Base-by-base conservation (phyloP, 2,329 filamentous ascomycete genomes). In the Pseudonectria foliicola region DNA sequence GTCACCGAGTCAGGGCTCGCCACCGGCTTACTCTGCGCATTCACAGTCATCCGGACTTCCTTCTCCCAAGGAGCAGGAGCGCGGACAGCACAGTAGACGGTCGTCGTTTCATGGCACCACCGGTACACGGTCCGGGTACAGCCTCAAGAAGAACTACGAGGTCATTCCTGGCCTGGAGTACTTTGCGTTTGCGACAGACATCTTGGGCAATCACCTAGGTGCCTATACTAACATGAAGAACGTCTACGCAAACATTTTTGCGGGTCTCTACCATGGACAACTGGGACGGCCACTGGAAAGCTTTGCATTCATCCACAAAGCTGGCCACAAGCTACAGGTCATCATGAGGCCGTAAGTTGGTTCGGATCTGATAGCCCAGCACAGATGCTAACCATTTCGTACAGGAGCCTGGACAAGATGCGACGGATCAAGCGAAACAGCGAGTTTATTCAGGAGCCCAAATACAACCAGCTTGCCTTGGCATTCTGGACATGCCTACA, bases 401-500 rank as follows among this genome's bases (percentile, higher is more conserved):
- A 13, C 40, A 73, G 70, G 57, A 70, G 68, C 42, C 53, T 76
- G 42, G 62, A 67, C 16, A 71, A 70, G 27, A 54, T 75, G 38
- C 61, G 61, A 7, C 60, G 56, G 37, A 53, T 69, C 34, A 64
- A 66, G 39, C 48, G 51, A 2, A 49, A 59, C 24, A 48, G 49
- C 28, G 44, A 59, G 38, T 49, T 67, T 46, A 60, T 69, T 21
- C 61, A 59, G 26, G 68, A 66, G 26, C 60, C 56, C 38, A 61
- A 60, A 46, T 59, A 61, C 49, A 85, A 88, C 52, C 69, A 82
- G 37, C 68, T 82, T 25, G 68, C 82, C 11, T 73, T 93, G 48
- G 82, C 86, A 1, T 95, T 89, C 52, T 96, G 90, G 90, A 92
- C 89, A 7, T 94, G 86, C 55, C 66, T 95, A 43, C 90, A 96